Evolutionary conservation across 23 red algal species (phyloP).

Genomic region (Gracilaria caudata): DNA sequence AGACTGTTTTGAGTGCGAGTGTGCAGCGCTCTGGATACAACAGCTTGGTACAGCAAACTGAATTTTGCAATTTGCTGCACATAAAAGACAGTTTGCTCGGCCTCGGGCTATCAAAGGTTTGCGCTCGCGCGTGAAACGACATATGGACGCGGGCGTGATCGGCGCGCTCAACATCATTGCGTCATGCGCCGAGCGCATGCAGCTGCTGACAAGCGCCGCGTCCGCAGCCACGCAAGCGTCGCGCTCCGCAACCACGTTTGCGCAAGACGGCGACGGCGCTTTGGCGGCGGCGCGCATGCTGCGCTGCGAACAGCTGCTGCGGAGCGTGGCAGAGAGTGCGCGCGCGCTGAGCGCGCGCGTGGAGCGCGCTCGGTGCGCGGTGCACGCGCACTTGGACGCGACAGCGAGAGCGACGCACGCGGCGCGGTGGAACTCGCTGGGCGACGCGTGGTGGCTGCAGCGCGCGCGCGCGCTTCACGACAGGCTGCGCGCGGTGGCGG

Average conservation of each 20-base stretch:
- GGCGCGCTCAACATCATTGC: not conserved
- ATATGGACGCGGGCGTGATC: slow-evolving; percentile 14
- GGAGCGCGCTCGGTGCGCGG: not conserved
- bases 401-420: not conserved
- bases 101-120: too few species aligned
- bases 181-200: not conserved
- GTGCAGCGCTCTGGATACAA: too few species aligned
- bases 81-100: too few species aligned
- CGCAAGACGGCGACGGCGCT: not conserved
- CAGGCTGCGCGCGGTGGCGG: not conserved
- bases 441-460: slow-evolving; percentile 29
- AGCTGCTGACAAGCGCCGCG: not conserved
- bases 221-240: slow-evolving; percentile 15
- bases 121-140: not conserved
- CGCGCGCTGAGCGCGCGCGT: not conserved
- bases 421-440: slow-evolving; percentile 5
- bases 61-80: too few species aligned
- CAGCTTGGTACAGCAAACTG: too few species aligned
- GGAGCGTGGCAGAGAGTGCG: not conserved
- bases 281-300: slow-evolving; percentile 9
- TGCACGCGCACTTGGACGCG: not conserved
- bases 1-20: too few species aligned
- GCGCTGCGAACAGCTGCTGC: slow-evolving; percentile 24
- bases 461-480: not conserved
- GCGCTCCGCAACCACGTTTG: not conserved